phyloP scores from a whole-genome alignment of 2,329 filamentous ascomycete genomes.

The Scedosporium boydii region DNA sequence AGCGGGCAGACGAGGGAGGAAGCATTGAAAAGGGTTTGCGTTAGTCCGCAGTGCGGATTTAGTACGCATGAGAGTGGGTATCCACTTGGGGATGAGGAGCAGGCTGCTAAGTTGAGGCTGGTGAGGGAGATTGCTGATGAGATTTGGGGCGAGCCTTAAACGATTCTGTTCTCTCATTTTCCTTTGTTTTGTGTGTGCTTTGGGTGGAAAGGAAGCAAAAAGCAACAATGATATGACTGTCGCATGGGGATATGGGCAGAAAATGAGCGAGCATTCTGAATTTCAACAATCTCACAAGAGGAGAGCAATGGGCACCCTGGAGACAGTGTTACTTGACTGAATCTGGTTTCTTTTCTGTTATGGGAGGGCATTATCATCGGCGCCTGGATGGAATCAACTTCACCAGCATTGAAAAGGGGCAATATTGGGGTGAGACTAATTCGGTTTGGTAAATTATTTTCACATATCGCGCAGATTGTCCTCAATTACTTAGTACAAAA shows the following conservation, averaged over 20 bases:
- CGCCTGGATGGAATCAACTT: slow-evolving; percentile 8
- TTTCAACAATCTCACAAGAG: slow-evolving; percentile 8
- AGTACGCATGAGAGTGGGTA: slow-evolving; percentile 69
- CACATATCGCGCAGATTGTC: background rate
- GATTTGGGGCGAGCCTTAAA: slow-evolving; percentile 45
- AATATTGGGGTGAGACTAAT: background rate
- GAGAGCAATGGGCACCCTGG: background rate
- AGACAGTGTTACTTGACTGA: background rate
- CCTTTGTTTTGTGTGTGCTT: background rate
- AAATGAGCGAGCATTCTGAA: background rate
- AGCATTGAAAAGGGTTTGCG: slow-evolving; percentile 56
- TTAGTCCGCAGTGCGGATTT: slow-evolving; percentile 66
- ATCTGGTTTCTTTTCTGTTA: background rate
- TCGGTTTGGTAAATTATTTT: background rate
- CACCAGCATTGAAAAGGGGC: background rate
- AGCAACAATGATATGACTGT: background rate
- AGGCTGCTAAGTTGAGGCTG: slow-evolving; percentile 63
- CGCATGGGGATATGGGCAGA: no score
- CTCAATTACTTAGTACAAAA: no score
- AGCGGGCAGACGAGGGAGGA: slow-evolving; percentile 54
- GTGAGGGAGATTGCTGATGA: slow-evolving; percentile 64
- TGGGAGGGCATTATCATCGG: slow-evolving; percentile 1
- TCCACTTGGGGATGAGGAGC: slow-evolving; percentile 56
- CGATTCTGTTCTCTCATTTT: background rate
- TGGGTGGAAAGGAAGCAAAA: background rate